phyloP scores from a whole-genome alignment of 202 grass and related monocot species.

The Bolboschoenoplectus hybrid region DNA sequence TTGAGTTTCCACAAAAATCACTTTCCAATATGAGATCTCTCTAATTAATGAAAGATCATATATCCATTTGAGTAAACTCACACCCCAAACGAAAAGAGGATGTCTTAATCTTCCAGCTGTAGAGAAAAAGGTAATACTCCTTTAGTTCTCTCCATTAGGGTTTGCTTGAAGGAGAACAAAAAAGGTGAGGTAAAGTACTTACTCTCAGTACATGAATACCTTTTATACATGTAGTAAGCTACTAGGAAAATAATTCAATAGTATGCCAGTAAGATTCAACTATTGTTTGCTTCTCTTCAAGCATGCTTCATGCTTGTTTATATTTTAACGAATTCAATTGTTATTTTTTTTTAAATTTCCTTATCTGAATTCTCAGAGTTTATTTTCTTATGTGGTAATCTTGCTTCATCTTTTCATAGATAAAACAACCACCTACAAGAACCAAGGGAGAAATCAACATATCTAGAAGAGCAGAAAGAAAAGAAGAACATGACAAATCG shows the following conservation, averaged over 20 bases:
- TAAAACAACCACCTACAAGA: conserved; percentile 36
- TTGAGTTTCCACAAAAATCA: conserved; percentile 16
- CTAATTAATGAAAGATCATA: background rate
- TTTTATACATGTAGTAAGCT: background rate
- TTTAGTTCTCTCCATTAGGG: conserved; percentile 19
- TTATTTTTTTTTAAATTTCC: too few species aligned
- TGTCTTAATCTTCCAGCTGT: conserved; percentile 15
- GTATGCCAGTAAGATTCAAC: background rate
- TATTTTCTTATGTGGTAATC: too few species aligned
- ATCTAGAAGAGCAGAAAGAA: conserved; percentile 24
- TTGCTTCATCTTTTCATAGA: conserved; percentile 2
- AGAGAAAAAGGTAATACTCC: conserved; percentile 10
- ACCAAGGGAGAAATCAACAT: background rate
- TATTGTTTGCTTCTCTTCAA: conserved; percentile 6
- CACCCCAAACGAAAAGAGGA: background rate
- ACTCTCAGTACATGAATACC: background rate
- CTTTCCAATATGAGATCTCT: conserved; percentile 11
- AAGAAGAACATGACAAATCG: conserved; percentile 64
- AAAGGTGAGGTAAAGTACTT: background rate
- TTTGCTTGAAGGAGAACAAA: conserved; percentile 25
- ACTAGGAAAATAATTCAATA: background rate
- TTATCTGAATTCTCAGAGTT: too few species aligned
- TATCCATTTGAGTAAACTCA: background rate
- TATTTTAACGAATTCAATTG: too few species aligned
- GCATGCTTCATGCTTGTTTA: background rate